Evolutionary conservation across 345 rosid genomes (phyloP).

Genomic region (Physaria fendleri): DNA sequence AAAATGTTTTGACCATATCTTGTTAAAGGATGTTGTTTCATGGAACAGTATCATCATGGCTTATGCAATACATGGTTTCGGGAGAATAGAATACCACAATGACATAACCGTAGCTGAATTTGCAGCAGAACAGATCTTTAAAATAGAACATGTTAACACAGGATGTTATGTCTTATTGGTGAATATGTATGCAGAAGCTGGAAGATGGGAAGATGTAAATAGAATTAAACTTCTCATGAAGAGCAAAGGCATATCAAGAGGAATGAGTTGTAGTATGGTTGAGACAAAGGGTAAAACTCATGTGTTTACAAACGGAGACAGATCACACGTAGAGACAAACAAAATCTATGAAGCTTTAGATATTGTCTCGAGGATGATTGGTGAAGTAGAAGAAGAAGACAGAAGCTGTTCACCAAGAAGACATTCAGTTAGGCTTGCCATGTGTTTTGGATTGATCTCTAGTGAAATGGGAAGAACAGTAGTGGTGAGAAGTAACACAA

Average conservation of each 20-base stretch:
- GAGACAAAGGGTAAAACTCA: conserved; percentile 35
- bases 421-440: conserved; percentile 59
- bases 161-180: conserved; percentile 69
- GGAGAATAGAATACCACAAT: conserved; percentile 41
- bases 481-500: conserved; percentile 48
- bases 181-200: conserved; percentile 73
- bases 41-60: conserved; percentile 84
- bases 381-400: conserved; percentile 29
- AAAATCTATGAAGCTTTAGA: conserved; percentile 45
- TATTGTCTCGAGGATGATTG: conserved; percentile 36
- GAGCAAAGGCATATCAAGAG: conserved; percentile 46
- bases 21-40: conserved; percentile 48
- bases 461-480: conserved; percentile 41
- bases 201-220: conserved; percentile 59
- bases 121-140: conserved; percentile 43
- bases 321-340: conserved; percentile 28
- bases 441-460: conserved; percentile 54
- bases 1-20: conserved; percentile 38
- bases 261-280: conserved; percentile 34
- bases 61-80: conserved; percentile 61
- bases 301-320: conserved; percentile 47
- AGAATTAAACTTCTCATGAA: conserved; percentile 48
- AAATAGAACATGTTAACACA: conserved; percentile 53
- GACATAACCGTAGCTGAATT: conserved; percentile 52
- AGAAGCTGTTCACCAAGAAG: conserved; percentile 33